These are phyloP conservation scores for Grosmannia huntii DNA, from an alignment of 2,329 filamentous ascomycete species.

Conservation along the genomic window DNA sequence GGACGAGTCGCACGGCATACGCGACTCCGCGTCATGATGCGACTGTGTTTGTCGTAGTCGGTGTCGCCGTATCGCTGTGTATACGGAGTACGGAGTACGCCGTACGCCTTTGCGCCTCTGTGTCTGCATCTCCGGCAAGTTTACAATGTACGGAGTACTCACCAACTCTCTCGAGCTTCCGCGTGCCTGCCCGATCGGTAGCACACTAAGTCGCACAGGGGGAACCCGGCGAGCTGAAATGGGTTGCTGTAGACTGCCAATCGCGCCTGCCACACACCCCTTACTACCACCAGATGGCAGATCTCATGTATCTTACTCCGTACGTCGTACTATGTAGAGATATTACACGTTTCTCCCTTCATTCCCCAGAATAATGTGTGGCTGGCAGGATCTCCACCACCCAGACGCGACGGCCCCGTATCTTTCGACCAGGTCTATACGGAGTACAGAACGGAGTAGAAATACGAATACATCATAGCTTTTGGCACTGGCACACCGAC, in stretches of 20 bases:
- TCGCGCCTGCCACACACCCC: not conserved
- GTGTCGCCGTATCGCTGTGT: no score
- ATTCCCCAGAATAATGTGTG: not conserved
- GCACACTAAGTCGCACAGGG: not conserved
- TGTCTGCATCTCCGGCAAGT: no score
- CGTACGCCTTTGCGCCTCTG: no score
- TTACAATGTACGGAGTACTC: no score
- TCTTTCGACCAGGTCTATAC: not conserved
- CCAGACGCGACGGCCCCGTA: not conserved
- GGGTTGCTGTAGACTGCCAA: not conserved
- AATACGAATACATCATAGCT: not conserved
- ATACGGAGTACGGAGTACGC: no score
- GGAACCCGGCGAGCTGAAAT: conserved; percentile 6
- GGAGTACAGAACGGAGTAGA: no score
- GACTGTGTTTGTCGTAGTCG: no score
- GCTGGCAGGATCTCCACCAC: not conserved
- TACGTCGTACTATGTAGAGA: not conserved
- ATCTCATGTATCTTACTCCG: not conserved
- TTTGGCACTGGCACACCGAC: not conserved
- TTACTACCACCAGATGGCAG: not conserved
- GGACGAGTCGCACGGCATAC: not conserved
- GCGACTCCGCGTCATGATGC: not conserved
- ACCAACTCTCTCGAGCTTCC: no score
- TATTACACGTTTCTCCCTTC: not conserved
- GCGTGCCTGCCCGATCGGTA: not conserved